Conservation (phyloP, 306 rosid genomes). For the Hippophae rhamnoides region DNA sequence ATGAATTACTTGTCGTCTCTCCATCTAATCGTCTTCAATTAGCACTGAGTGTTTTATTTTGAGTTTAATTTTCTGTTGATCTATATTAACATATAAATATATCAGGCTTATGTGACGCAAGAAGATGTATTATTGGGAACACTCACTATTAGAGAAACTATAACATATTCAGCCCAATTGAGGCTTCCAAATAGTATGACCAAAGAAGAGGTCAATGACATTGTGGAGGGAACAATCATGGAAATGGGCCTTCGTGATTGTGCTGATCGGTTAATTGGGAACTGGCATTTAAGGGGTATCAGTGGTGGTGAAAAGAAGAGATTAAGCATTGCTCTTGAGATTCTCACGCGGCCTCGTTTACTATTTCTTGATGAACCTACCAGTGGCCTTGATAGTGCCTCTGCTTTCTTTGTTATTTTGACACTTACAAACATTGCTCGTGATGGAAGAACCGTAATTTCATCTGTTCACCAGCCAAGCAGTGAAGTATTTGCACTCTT, state of each 20-base stretch:
- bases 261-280: conserved; percentile 61
- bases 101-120: conserved; percentile 84
- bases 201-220: conserved; percentile 38
- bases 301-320: conserved; percentile 91
- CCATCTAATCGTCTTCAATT: no score
- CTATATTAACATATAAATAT: background rate
- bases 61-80: background rate
- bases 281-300: conserved; percentile 73
- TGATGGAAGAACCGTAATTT: conserved; percentile 69
- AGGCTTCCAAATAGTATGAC: conserved; percentile 50
- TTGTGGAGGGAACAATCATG: conserved; percentile 60
- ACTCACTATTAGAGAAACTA: conserved; percentile 57
- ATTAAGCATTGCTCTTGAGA: conserved; percentile 76
- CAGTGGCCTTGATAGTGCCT: conserved; percentile 85
- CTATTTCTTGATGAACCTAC: conserved; percentile 85
- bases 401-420: conserved; percentile 72
- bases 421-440: conserved; percentile 68
- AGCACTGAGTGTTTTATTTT: background rate
- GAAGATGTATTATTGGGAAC: conserved; percentile 80
- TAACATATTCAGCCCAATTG: conserved; percentile 55
- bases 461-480: conserved; percentile 82
- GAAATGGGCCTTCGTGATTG: conserved; percentile 93
- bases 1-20: no score
- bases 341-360: conserved; percentile 63
- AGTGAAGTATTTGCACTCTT: conserved; percentile 84